These are phyloP conservation scores for Ophiostoma himal-ulmi DNA, from an alignment of 2,329 filamentous ascomycete genomes.

Conservation along the genomic window DNA sequence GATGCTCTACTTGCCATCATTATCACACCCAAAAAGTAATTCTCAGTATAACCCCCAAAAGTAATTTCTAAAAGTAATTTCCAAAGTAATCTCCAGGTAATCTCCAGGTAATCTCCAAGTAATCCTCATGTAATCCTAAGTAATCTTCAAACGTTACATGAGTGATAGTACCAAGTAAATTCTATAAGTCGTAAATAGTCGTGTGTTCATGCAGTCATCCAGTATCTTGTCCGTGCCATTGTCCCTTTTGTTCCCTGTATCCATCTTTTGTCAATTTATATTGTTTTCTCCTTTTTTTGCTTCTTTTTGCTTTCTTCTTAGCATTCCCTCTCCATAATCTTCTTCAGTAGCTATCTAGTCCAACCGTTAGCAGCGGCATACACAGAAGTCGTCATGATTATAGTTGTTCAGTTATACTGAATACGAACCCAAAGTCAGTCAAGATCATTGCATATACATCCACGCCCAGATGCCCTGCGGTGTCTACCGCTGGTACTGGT, in stretches of 20 bases:
- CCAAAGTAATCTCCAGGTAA: no score
- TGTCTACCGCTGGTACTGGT: slow-evolving; percentile 1
- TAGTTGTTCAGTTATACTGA: background rate
- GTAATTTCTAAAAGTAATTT: no score
- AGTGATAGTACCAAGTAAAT: background rate
- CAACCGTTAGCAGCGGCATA: background rate
- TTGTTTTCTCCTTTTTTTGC: background rate
- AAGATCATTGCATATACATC: background rate
- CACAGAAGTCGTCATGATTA: background rate
- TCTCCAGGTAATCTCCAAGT: no score
- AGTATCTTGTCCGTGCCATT: background rate
- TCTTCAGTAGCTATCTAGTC: no score
- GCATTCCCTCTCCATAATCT: background rate
- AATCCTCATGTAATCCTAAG: no score
- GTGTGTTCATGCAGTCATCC: background rate
- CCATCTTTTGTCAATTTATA: background rate
- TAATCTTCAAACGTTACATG: background rate
- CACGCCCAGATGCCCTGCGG: background rate
- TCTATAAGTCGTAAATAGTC: background rate
- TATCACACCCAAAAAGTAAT: no score
- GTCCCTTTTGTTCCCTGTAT: background rate
- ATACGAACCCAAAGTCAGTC: background rate
- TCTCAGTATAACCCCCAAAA: no score
- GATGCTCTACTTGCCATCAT: no score
- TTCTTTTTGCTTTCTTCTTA: background rate